Conservation (phyloP, 306 rosid species). For the Prunus mira region DNA sequence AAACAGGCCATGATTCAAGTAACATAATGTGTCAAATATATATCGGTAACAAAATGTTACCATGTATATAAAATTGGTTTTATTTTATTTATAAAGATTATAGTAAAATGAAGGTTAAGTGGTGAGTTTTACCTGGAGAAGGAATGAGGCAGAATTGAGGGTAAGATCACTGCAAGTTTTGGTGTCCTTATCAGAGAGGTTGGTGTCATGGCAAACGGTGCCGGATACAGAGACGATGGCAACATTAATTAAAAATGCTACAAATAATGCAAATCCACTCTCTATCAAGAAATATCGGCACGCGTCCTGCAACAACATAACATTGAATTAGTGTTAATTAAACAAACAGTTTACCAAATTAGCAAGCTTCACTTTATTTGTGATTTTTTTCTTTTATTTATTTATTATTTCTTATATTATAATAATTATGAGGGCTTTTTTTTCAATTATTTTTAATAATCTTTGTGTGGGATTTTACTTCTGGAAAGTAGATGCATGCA, state of each 20-base stretch:
- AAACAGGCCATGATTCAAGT: no score
- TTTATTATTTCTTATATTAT: background rate
- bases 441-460: no score
- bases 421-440: no score
- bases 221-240: constrained; percentile 73
- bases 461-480: no score
- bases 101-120: background rate
- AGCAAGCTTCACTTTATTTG: no score
- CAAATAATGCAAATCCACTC: constrained; percentile 69
- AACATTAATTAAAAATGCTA: constrained; percentile 79
- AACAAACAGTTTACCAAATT: background rate
- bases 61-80: no score
- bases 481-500: no score
- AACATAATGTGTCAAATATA: background rate
- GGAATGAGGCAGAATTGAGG: constrained; percentile 77
- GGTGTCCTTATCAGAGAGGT: constrained; percentile 29
- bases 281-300: constrained; percentile 73
- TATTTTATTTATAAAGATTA: no score
- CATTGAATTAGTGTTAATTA: background rate
- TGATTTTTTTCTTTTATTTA: no score
- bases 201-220: constrained; percentile 42
- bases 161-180: constrained; percentile 50
- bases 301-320: constrained; percentile 57
- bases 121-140: constrained; percentile 57
- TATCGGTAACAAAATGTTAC: background rate